A percentile compares a stretch with the other conserved stretches of the same genome.
Evolutionary conservation across 345 rosid genomes (phyloP).

Genomic region (Ailanthus altissimus): DNA sequence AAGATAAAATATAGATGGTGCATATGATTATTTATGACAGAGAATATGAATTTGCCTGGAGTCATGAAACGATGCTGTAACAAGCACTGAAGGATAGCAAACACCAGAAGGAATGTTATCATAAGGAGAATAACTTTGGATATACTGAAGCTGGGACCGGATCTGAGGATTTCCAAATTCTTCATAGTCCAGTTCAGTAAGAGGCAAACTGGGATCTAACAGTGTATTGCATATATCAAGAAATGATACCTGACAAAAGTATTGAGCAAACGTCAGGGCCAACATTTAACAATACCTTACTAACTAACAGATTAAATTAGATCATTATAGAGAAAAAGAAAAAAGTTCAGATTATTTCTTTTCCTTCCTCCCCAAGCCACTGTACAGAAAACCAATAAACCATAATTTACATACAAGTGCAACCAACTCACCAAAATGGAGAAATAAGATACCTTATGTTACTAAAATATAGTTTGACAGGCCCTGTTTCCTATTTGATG

Average conservation of each 20-base stretch:
- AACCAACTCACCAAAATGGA: not conserved
- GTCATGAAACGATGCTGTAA: slow-evolving; percentile 75
- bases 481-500: not conserved
- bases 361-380: not conserved
- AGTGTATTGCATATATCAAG: slow-evolving; percentile 77
- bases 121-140: slow-evolving; percentile 79
- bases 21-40: slow-evolving; percentile 3
- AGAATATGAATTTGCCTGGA: slow-evolving; percentile 54
- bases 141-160: slow-evolving; percentile 47
- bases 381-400: not conserved
- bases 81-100: slow-evolving; percentile 73
- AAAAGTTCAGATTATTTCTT: not conserved
- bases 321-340: slow-evolving; percentile 2
- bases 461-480: not conserved
- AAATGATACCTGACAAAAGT: slow-evolving; percentile 73
- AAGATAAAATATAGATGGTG: not conserved
- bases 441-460: not conserved
- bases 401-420: not conserved
- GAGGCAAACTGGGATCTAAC: slow-evolving; percentile 77
- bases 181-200: slow-evolving; percentile 76
- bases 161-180: slow-evolving; percentile 87
- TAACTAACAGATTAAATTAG: too few relatives aligned
- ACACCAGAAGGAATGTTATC: slow-evolving; percentile 60
- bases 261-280: slow-evolving; percentile 10
- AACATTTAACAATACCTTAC: slow-evolving; percentile 2